Conservation (phyloP, 2,329 filamentous ascomycete genomes). For the Aspergillus ochraceoroseus region DNA sequence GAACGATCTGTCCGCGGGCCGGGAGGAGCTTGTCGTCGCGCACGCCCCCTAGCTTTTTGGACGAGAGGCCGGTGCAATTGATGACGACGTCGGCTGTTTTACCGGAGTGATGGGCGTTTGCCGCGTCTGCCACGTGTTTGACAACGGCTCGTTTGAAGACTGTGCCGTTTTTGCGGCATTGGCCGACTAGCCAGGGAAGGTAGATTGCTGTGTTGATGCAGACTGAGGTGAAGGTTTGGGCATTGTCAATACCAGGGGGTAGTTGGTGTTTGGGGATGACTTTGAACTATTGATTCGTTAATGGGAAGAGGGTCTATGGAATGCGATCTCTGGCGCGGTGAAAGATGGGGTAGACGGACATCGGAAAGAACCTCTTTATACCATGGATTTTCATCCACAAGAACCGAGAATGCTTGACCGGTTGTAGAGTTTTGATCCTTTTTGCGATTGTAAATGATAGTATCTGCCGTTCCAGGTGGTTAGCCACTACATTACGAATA, state of each 20-base stretch:
- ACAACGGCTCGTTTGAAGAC: conserved; percentile 60
- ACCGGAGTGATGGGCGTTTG: conserved; percentile 54
- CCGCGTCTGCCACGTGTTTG: conserved; percentile 68
- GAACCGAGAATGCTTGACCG: conserved; percentile 60
- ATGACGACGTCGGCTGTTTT: conserved; percentile 63
- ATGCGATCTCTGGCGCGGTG: background rate
- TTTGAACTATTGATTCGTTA: conserved; percentile 49
- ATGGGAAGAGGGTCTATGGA: background rate
- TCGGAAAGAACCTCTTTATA: conserved; percentile 67
- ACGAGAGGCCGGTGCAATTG: conserved; percentile 78
- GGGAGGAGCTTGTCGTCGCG: conserved; percentile 68
- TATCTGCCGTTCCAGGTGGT: conserved; percentile 38
- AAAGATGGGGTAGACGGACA: conserved; percentile 38
- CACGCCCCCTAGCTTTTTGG: conserved; percentile 74
- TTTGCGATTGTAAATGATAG: conserved; percentile 54
- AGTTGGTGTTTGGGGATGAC: conserved; percentile 56
- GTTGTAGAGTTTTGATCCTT: conserved; percentile 57
- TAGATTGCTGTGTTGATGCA: conserved; percentile 91
- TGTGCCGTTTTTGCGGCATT: conserved; percentile 70
- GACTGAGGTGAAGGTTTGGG: conserved; percentile 71
- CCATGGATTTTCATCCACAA: conserved; percentile 67
- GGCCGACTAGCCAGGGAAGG: conserved; percentile 75
- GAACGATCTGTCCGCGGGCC: conserved; percentile 73
- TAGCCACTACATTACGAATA: background rate
- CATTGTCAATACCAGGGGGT: conserved; percentile 62